Evolutionary conservation across 2,329 filamentous ascomycete species (phyloP).

Genomic region (Eutypella sp.): DNA sequence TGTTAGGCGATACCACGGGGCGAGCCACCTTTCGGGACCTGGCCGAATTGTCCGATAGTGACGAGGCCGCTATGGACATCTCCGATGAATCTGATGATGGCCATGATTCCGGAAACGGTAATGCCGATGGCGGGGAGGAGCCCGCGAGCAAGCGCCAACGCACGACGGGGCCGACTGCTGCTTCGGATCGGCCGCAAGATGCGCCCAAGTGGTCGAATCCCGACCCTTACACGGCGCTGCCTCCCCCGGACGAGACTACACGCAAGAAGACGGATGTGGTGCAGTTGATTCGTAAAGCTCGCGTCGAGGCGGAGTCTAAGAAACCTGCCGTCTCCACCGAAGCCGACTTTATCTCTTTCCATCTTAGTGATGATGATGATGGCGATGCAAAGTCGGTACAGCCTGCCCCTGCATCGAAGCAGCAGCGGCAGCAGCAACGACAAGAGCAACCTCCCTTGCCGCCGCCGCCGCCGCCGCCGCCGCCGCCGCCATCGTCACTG

Average conservation of each 20-base stretch:
- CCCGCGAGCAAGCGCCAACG: conserved; percentile 41
- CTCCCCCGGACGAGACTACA: conserved; percentile 67
- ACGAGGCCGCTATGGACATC: conserved; percentile 61
- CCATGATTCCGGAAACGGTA: conserved; percentile 36
- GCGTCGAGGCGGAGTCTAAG: conserved; percentile 52
- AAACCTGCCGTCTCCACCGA: conserved; percentile 50
- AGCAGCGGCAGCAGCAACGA: neutral
- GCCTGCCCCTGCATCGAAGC: neutral
- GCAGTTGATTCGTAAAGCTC: conserved; percentile 85
- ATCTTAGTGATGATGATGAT: conserved; percentile 55
- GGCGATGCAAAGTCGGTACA: conserved; percentile 16
- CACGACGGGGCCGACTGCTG: conserved; percentile 17
- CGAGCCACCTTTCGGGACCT: conserved; percentile 49
- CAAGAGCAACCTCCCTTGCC: too few species aligned
- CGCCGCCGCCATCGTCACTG: too few species aligned
- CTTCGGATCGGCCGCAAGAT: conserved; percentile 33
- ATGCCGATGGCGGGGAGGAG: conserved; percentile 34
- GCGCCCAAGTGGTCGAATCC: conserved; percentile 90
- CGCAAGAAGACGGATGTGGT: conserved; percentile 83
- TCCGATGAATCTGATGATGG: conserved; percentile 45
- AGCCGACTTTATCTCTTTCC: conserved; percentile 87
- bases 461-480: too few species aligned
- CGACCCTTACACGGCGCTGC: conserved; percentile 85
- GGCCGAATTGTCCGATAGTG: conserved; percentile 57
- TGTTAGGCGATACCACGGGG: conserved; percentile 39